Percentiles rank a stretch among this genome's conserved stretches.
Evolutionary conservation across 2,329 filamentous ascomycete species (phyloP).

Genomic region (Xylariaceae sp.): DNA sequence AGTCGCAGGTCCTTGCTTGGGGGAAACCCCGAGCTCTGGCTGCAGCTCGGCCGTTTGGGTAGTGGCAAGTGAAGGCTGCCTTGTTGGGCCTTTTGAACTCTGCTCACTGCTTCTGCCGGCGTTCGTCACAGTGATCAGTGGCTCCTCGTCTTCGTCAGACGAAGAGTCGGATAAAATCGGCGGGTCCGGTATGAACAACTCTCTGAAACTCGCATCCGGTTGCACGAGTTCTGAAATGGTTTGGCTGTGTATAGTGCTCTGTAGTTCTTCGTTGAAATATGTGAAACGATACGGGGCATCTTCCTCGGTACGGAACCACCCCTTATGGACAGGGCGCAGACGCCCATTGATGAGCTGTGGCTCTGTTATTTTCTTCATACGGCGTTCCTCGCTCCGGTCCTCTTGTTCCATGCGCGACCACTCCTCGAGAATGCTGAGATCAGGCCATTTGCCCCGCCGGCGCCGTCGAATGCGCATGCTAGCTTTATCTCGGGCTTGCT

Average conservation of each 20-base stretch:
- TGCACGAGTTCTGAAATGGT: slow-evolving; percentile 91
- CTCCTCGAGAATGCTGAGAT: slow-evolving; percentile 77
- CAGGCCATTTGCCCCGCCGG: slow-evolving; percentile 76
- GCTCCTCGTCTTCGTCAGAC: slow-evolving; percentile 56
- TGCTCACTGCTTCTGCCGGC: slow-evolving; percentile 34
- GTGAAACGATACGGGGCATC: slow-evolving; percentile 93
- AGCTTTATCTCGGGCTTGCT: slow-evolving; percentile 41
- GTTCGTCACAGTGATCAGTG: slow-evolving; percentile 25
- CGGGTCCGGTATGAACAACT: slow-evolving; percentile 88
- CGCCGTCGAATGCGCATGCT: slow-evolving; percentile 45
- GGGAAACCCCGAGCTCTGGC: slow-evolving; percentile 8
- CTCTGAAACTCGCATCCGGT: slow-evolving; percentile 75
- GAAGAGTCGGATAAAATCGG: slow-evolving; percentile 69
- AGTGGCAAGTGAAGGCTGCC: slow-evolving; percentile 41
- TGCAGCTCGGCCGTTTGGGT: slow-evolving; percentile 18
- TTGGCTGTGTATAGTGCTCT: slow-evolving; percentile 92
- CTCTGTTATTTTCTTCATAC: slow-evolving; percentile 89
- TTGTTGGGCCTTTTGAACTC: slow-evolving; percentile 40
- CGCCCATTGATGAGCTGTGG: slow-evolving; percentile 89
- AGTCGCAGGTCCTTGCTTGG: slow-evolving; percentile 9
- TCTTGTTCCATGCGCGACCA: slow-evolving; percentile 92
- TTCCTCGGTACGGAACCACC: slow-evolving; percentile 84
- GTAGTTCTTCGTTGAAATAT: slow-evolving; percentile 97
- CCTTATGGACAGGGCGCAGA: slow-evolving; percentile 71
- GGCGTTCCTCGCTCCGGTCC: slow-evolving; percentile 72